phyloP scores from a whole-genome alignment of 208 protist species.

The Leishmania tropica region DNA sequence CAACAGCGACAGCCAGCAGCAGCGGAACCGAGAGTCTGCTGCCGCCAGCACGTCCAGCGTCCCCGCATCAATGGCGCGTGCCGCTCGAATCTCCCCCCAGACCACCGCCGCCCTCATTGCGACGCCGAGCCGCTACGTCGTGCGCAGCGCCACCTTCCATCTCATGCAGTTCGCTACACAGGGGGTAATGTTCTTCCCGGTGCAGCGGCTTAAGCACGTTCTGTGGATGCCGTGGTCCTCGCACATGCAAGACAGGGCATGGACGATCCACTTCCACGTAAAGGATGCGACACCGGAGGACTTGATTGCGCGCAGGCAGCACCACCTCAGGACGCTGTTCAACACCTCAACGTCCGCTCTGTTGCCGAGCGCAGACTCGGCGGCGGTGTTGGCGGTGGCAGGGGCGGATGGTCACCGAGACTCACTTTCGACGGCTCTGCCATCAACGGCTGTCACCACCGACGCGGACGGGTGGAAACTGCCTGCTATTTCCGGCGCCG shows the following conservation, averaged over 20 bases:
- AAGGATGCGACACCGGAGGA: slow-evolving; percentile 27
- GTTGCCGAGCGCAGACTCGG: slow-evolving; percentile 4
- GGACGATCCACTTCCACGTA: slow-evolving; percentile 49
- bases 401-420: neutral
- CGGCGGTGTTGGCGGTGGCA: neutral
- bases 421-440: neutral
- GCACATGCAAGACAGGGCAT: slow-evolving; percentile 66
- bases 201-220: slow-evolving; percentile 48
- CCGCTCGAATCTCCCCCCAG: neutral
- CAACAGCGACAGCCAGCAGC: neutral
- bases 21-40: neutral
- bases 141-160: slow-evolving; percentile 61
- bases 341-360: slow-evolving; percentile 15
- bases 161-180: slow-evolving; percentile 81
- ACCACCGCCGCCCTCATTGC: neutral
- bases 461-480: neutral
- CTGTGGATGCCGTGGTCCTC: slow-evolving; percentile 69
- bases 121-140: slow-evolving; percentile 25
- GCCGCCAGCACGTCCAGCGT: neutral
- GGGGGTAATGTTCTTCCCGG: slow-evolving; percentile 62
- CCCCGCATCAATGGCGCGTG: neutral
- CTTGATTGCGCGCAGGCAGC: slow-evolving; percentile 24
- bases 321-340: slow-evolving; percentile 13
- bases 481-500: neutral
- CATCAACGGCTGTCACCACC: neutral